Conservation (phyloP, 2,329 filamentous ascomycete genomes). For the Cladosporium cucumerinum region DNA sequence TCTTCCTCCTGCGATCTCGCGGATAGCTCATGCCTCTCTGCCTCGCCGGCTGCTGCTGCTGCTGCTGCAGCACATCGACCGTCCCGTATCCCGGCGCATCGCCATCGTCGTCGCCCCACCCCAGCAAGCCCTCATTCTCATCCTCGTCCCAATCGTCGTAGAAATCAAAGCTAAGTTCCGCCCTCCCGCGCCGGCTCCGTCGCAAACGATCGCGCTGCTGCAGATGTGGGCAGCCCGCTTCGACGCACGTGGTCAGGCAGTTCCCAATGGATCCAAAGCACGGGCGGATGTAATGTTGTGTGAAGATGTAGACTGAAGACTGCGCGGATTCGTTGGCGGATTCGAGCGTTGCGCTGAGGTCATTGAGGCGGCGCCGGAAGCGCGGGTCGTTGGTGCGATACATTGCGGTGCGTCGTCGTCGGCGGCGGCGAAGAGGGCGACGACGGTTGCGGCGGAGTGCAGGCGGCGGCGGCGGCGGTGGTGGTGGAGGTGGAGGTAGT, state of each 20-base stretch:
- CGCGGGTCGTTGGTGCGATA: slow-evolving; percentile 72
- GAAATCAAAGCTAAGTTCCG: slow-evolving; percentile 90
- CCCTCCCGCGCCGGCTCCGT: slow-evolving; percentile 61
- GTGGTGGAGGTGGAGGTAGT: slow-evolving; percentile 1
- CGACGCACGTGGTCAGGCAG: slow-evolving; percentile 67
- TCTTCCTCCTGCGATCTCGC: slow-evolving; percentile 49
- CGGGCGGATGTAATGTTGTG: slow-evolving; percentile 77
- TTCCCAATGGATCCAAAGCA: slow-evolving; percentile 67
- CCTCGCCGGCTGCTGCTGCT: slow-evolving; percentile 37
- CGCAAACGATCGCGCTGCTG: slow-evolving; percentile 49
- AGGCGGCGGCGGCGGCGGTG: too few species aligned
- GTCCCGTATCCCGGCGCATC: slow-evolving; percentile 59
- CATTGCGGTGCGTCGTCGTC: slow-evolving; percentile 38
- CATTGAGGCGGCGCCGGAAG: slow-evolving; percentile 89
- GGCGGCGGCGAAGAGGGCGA: not conserved
- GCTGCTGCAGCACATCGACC: slow-evolving; percentile 49
- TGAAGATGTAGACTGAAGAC: slow-evolving; percentile 82
- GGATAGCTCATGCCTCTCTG: slow-evolving; percentile 84
- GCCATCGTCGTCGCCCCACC: slow-evolving; percentile 81
- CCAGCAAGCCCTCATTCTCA: slow-evolving; percentile 61
- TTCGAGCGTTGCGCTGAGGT: slow-evolving; percentile 86
- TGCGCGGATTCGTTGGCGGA: slow-evolving; percentile 88
- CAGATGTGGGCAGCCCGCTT: slow-evolving; percentile 43
- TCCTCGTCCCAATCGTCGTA: slow-evolving; percentile 93
- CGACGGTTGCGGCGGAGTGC: not conserved